Evolutionary conservation across 805 yeast genomes (phyloP), one percentile per base, ranked within the genome.

Genomic region (Spathaspora girioi): DNA sequence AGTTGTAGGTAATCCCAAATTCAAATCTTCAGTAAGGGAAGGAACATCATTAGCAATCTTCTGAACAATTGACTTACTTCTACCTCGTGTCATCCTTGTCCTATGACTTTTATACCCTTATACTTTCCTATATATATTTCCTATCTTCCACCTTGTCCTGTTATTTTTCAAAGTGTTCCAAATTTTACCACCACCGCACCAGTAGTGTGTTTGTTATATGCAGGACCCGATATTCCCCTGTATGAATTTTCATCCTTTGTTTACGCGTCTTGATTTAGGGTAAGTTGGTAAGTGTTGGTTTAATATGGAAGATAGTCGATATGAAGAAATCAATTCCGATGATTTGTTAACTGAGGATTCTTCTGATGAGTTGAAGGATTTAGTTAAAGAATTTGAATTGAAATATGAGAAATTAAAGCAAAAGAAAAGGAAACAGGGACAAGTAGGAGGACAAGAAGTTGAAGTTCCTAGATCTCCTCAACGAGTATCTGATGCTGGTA

Each of bases 21-120:
- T 50, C 32, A 60, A 50, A 38, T 62, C 54, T 31, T 64, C 68
- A 23, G 73, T 72, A 2, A 64, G 55, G 18, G 61, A 38, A 18
- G 84, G 83, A 9, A 76, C 73, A 35, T 77, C 80, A 43, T 76
- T 65, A 0, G 90, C 90, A 45, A 85, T 83, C 29, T 71, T 67
- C 47, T 82, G 82, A 0, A 85, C 89, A 54, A 84, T 78, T 2
- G 91, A 84, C 53, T 79, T 77, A 50, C 84, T 76, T 60, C 90
- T 71, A 7, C 76, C 72, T 53, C 83, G 68, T 47, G 70, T 54
- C 78, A 73, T 73, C 26, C 29, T 29, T 5, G 11, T 29, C 38
- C 26, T 26, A 9, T 26, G 11, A 8, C 9, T 41, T 2, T 27
- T 7, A 27, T 27, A 27, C 9, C 29, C 6, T 6, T 27, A 27